A percentile compares a stretch with the other conserved stretches of the same genome.
Conservation (phyloP, 345 rosid genomes). For the Barbarea vulgaris region DNA sequence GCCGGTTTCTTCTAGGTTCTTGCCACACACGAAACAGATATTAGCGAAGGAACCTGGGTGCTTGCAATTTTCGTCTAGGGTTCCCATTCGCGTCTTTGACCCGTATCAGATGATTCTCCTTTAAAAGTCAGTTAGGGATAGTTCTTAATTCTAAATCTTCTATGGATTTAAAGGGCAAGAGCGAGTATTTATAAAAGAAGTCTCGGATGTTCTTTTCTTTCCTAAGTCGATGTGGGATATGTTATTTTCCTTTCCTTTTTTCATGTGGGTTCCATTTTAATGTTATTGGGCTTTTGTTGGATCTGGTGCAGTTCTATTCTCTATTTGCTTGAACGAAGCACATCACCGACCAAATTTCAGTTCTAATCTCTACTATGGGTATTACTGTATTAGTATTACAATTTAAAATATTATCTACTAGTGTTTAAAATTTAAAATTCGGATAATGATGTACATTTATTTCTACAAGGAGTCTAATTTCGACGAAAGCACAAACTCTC, state of each 20-base stretch:
- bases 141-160: no score
- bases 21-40: background rate
- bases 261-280: background rate
- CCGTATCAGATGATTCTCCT: background rate
- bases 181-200: background rate
- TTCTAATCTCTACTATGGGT: no score
- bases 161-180: background rate
- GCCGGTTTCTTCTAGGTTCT: background rate
- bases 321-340: background rate
- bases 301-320: background rate
- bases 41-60: background rate
- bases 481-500: background rate
- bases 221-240: background rate
- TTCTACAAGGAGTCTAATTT: constrained; percentile 3
- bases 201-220: background rate
- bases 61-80: background rate
- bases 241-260: background rate
- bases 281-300: background rate
- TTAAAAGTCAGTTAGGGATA: no score
- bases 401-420: background rate
- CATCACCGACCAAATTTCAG: no score
- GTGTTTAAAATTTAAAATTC: background rate
- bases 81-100: no score
- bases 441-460: constrained; percentile 4
- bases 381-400: no score